Base-by-base conservation (phyloP, 768 basidiomycete species). In the Hericium coralloides region DNA sequence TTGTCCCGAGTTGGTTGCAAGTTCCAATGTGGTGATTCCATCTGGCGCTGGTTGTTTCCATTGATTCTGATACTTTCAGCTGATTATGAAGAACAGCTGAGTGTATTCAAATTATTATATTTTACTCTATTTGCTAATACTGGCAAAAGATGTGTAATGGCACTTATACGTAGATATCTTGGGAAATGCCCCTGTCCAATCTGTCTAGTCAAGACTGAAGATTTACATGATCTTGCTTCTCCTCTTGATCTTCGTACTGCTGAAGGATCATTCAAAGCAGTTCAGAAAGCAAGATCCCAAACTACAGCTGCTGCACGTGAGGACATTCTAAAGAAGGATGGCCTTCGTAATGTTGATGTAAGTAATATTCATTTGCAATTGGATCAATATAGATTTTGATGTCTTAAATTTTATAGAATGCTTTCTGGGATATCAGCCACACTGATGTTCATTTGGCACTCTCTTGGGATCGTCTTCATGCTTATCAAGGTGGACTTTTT, bases 391-490 rank as follows among this genome's bases (percentile, higher is more conserved):
- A n/a, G n/a, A n/a, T n/a, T 17, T 39, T 56, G 8, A 59, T 22
- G 3, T 52, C 36, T 6, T 51, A n/a, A n/a, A n/a, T n/a, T n/a
- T n/a, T 17, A 4, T 38, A 76, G 74, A 78, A 75, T 65, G 67
- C 69, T 4, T 78, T 78, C 56, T 77, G 74, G 74, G 41, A 25
- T 1, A 36, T 78, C 15, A 38, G 20, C 15, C 25, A 65, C 56
- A 74, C 71, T 5, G 72, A 76, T 59, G 69, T 70, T 10, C 60
- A 73, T 52, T n/a, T 31, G 4, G 69, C 72, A 36, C 22, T 71
- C 3, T 72, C 71, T 10, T 77, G 70, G 53, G 76, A 79, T 60
- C 62, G 62, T 2, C 66, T 78, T 12, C 77, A 79, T 59, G 63
- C 59, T 12, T 64, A 73, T 53, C 54, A 68, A 48, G 51, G 49